Evolutionary conservation across 805 yeast genomes (phyloP), one percentile per base, ranked within the genome.

Genomic region (Myxozyma vanderwaltii): DNA sequence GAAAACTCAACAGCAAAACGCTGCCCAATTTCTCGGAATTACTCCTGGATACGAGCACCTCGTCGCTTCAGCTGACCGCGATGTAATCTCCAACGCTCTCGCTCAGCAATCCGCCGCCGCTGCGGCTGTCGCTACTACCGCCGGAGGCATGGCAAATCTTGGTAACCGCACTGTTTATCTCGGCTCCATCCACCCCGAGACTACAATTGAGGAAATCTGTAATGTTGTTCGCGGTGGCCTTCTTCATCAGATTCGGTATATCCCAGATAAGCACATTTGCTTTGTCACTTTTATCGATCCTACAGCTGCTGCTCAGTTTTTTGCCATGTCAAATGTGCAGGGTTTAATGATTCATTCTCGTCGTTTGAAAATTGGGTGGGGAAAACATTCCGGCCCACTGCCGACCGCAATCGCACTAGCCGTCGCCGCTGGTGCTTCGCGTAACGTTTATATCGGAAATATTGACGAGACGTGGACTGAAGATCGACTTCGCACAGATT

Each of bases 81-180:
- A 79, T 51, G 73, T 81, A 60, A 77, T 81, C 45, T 66, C 71
- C 8, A 64, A 62, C 15, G 76, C 77, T 1, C 79, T 91, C 56
- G 88, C 92, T 39, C 96, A 90, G 74, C 97, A 94, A 75, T 85
- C 96, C 15, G 95, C 96, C 39, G 97, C 97, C 0, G 97, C 98
- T 5, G 96, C 96, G n/a, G 92, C 95, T 38, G 91, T 92, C 68
- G 96, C 97, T 0, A 87, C 96, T 0, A 84, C 91, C 54, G 95
- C 96, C 1, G 97, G 97, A 13, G 97, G 97, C 24, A 89, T 92
- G 26, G 84, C 85, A 58, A 92, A 92, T 71, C 78, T 91, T 65
- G 98, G 98, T 46, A 92, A 92, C 72, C 80, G 99, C 72, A 91
- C 97, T 0, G 91, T 92, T 39, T 92, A 91, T 71, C 77, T 92